Conservation (phyloP, 2,329 filamentous ascomycete genomes). For the Penicillium sp. region DNA sequence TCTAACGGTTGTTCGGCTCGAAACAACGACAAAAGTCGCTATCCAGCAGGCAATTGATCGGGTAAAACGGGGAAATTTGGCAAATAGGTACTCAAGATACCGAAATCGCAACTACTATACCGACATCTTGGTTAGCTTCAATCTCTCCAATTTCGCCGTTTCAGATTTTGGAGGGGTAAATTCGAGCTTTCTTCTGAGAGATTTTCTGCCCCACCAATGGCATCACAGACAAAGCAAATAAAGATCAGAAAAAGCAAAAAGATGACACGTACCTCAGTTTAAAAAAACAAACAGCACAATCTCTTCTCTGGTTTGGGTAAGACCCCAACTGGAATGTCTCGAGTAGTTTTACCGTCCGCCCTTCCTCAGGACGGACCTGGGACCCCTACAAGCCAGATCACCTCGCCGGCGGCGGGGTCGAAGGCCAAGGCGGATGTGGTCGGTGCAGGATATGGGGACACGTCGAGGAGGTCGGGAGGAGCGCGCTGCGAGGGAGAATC, state of each 20-base stretch:
- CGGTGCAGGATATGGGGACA: slow-evolving; percentile 14
- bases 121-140: slow-evolving; percentile 13
- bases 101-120: slow-evolving; percentile 12
- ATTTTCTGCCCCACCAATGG: slow-evolving; percentile 18
- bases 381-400: slow-evolving; percentile 48
- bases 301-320: slow-evolving; percentile 8
- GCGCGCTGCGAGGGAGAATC: slow-evolving; percentile 15
- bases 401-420: slow-evolving; percentile 30
- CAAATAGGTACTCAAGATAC: slow-evolving; percentile 17
- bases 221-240: slow-evolving; percentile 6
- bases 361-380: slow-evolving; percentile 53
- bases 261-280: slow-evolving; percentile 17
- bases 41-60: slow-evolving; percentile 8
- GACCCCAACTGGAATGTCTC: slow-evolving; percentile 18
- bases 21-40: slow-evolving; percentile 3
- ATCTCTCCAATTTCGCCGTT: neutral
- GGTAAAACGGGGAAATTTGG: slow-evolving; percentile 7
- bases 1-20: neutral
- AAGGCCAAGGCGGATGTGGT: slow-evolving; percentile 20
- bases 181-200: slow-evolving; percentile 9
- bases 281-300: slow-evolving; percentile 8
- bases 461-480: slow-evolving; percentile 14
- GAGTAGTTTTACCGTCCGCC: slow-evolving; percentile 51
- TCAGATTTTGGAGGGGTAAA: slow-evolving; percentile 17
- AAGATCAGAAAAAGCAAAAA: neutral